A percentile compares a stretch with the other conserved stretches of the same genome.
These are phyloP conservation scores for Chlamydomonas asymmetrica DNA, from an alignment of 139 green algal species.

Conservation along the genomic window DNA sequence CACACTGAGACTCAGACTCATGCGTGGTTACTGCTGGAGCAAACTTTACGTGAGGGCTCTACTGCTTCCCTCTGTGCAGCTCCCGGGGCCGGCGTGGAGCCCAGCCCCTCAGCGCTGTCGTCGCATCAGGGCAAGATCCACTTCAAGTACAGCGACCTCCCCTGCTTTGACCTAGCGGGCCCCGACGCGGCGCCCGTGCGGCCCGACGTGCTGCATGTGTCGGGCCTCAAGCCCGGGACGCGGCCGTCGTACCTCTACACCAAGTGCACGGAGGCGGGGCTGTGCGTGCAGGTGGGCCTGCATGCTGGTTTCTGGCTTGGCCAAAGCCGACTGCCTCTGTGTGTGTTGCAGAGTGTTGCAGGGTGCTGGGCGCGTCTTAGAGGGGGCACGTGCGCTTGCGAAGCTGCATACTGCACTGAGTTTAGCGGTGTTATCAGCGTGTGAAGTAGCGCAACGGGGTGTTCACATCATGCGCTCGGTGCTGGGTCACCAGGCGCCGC, in stretches of 20 bases:
- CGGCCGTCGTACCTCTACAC: not conserved
- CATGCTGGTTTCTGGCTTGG: no score
- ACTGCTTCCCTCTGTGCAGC: no score
- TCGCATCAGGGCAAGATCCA: constrained; percentile 14
- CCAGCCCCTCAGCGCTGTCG: constrained; percentile 6
- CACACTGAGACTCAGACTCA: not conserved
- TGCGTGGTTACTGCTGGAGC: constrained; percentile 10
- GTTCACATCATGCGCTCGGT: not conserved
- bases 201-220: constrained; percentile 35
- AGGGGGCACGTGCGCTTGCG: no score
- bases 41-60: no score
- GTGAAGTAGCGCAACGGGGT: not conserved
- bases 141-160: constrained; percentile 16
- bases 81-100: constrained; percentile 13
- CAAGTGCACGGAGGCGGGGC: not conserved
- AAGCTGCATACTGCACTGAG: no score
- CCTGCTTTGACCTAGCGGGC: constrained; percentile 30
- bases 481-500: no score
- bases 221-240: constrained; percentile 9
- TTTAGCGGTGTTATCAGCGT: not conserved
- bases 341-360: no score
- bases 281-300: constrained; percentile 9
- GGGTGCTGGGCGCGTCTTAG: no score
- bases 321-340: no score
- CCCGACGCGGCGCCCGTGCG: constrained; percentile 20